Percentiles rank a stretch among this genome's conserved stretches.
These are phyloP conservation scores for Haplographium delicatum DNA, from an alignment of 495 filamentous ascomycete species.

Conservation along the genomic window DNA sequence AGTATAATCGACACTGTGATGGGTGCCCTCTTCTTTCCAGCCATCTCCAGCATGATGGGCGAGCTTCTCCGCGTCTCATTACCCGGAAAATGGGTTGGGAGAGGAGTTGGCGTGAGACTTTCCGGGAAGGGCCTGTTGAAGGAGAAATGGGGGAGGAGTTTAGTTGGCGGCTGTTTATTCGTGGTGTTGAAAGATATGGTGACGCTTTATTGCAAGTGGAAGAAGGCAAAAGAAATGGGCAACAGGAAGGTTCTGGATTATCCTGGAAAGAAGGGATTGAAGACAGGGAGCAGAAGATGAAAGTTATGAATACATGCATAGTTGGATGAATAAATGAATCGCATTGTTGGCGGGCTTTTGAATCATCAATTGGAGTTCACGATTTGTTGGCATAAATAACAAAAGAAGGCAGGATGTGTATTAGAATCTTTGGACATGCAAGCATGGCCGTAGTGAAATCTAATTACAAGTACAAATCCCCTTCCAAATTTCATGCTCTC, in stretches of 20 bases:
- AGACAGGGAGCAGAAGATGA: not conserved
- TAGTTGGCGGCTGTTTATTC: constrained; percentile 66
- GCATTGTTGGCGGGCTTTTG: not conserved
- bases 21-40: constrained; percentile 41
- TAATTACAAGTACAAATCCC: no score
- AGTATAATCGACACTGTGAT: constrained; percentile 30
- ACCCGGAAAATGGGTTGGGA: constrained; percentile 50
- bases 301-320: not conserved
- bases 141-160: constrained; percentile 60
- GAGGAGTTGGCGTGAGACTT: constrained; percentile 8
- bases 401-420: not conserved
- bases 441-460: not conserved
- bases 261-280: constrained; percentile 19
- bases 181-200: constrained; percentile 66
- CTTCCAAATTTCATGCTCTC: no score
- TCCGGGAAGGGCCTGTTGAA: constrained; percentile 50
- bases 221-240: constrained; percentile 58
- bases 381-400: not conserved
- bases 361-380: not conserved
- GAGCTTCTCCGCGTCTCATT: constrained; percentile 46
- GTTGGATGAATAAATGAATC: not conserved
- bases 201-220: constrained; percentile 63
- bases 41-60: constrained; percentile 29
- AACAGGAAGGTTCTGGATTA: constrained; percentile 61
- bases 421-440: not conserved